Evolutionary conservation across 257 asterid genomes (phyloP).

Genomic region (Euphrasia confusa): DNA sequence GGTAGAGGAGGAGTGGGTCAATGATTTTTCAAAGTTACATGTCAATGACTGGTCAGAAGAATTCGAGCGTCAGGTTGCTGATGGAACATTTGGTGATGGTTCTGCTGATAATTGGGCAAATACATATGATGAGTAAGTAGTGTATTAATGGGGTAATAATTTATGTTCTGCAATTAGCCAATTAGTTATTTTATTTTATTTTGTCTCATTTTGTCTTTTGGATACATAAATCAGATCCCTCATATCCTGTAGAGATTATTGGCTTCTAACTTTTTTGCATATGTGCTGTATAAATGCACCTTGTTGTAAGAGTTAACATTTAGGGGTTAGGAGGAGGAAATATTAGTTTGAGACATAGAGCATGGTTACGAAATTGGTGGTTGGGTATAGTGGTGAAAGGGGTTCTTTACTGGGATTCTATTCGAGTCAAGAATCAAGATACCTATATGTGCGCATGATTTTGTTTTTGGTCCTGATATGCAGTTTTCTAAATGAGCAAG

Average conservation of each 20-base stretch:
- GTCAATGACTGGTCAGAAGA: slow-evolving; percentile 95
- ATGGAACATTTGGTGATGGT: slow-evolving; percentile 70
- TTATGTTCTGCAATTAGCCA: not conserved
- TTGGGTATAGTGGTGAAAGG: not conserved
- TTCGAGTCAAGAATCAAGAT: not conserved
- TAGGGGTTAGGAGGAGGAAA: not conserved
- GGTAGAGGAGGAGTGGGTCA: slow-evolving; percentile 75
- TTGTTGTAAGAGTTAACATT: not conserved
- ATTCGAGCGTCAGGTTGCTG: slow-evolving; percentile 87
- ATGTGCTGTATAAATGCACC: not conserved
- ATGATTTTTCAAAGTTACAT: slow-evolving; percentile 83
- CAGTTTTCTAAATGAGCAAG: slow-evolving; percentile 52
- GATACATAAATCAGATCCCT: not conserved
- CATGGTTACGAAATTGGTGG: not conserved
- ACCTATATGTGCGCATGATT: slow-evolving; percentile 12
- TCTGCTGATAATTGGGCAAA: slow-evolving; percentile 87
- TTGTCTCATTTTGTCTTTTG: not conserved
- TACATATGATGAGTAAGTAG: slow-evolving; percentile 91
- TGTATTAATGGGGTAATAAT: slow-evolving; percentile 1
- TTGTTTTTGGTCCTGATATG: slow-evolving; percentile 22
- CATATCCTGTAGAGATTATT: not conserved
- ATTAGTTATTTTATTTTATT: not conserved
- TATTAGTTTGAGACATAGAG: not conserved
- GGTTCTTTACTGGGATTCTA: not conserved
- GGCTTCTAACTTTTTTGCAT: not conserved